Base-by-base conservation (phyloP, 1,284 basidiomycete species). In the Takashimella koratensis region DNA sequence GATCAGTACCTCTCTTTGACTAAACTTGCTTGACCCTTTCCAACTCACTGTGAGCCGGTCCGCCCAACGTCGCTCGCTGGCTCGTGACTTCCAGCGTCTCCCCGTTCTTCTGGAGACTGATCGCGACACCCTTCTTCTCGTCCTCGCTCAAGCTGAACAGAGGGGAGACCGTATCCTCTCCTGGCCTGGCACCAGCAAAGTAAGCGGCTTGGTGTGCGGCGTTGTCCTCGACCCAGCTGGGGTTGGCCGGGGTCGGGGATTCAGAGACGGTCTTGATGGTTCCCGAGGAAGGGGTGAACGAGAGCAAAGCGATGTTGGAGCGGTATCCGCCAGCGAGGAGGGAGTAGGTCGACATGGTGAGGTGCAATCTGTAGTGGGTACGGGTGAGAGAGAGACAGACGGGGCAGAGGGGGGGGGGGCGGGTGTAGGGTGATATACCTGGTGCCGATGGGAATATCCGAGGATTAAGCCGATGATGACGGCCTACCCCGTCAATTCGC, bases 141-240 rank as follows among this genome's bases (percentile, higher is more conserved):
- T 58, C 56, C 60, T 74, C 73, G 22, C 68, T 46, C 6, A 65
- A 58, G 56, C 70, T 72, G 20, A 70, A 60, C 6, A 67, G n/a
- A 30, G 13, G 8, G 8, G 8, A 22, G 27, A 13, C 43, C 23
- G 19, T 19, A 19, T 57, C 47, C 55, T 43, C 40, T 51, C 50
- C 19, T 48, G 16, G 23, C 23, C 8, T 53, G n/a, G 49, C 26
- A 12, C 16, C 21, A 12, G 48, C n/a, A n/a, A n/a, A 25, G 16
- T 43, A 49, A 8, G 49, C 20, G 3, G 61, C 45, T 19, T 60
- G 36, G 47, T 74, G n/a, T n/a, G n/a, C n/a, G n/a, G n/a, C n/a
- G n/a, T n/a, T n/a, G n/a, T n/a, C n/a, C n/a, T n/a, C 66, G 22
- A 76, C 50, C 74, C 74, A 76, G 30, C 68, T 69, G 2, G 68